Percentiles rank a stretch among this genome's conserved stretches.
These are phyloP conservation scores for Volvox africanus DNA, from an alignment of 139 green algal genomes.

Conservation along the genomic window DNA sequence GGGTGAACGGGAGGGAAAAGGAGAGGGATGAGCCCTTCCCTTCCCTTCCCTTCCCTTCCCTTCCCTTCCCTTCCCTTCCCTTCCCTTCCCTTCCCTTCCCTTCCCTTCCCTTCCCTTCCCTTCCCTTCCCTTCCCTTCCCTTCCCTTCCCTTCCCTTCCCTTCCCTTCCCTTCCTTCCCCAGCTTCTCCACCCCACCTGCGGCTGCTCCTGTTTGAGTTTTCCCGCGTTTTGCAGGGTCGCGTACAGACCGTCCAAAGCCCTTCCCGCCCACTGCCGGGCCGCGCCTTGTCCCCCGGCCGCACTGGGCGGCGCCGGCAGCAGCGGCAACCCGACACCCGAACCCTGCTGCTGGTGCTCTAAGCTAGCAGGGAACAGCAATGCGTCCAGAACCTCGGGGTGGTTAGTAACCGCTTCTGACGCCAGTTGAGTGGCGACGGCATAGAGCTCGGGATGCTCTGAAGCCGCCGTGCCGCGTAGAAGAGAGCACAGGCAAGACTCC, in stretches of 20 bases:
- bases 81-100: background rate
- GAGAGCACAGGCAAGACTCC: slow-evolving; percentile 39
- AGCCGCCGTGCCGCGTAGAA: slow-evolving; percentile 8
- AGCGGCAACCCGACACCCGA: background rate
- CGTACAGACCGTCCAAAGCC: slow-evolving; percentile 70
- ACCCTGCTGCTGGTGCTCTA: slow-evolving; percentile 51
- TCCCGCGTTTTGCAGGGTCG: slow-evolving; percentile 53
- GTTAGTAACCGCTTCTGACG: slow-evolving; percentile 54
- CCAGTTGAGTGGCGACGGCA: slow-evolving; percentile 58
- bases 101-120: background rate
- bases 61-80: background rate
- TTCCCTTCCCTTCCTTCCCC: too few species aligned
- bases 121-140: too few species aligned
- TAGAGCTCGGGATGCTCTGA: slow-evolving; percentile 31
- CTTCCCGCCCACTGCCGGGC: background rate
- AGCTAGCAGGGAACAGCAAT: slow-evolving; percentile 65
- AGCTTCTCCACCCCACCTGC: slow-evolving; percentile 8
- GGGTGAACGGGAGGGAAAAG: background rate
- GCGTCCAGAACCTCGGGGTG: slow-evolving; percentile 67
- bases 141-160: background rate
- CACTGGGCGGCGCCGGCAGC: background rate
- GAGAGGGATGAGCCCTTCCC: background rate
- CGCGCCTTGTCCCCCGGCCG: background rate
- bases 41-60: too few species aligned
- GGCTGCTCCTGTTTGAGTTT: slow-evolving; percentile 56